These are phyloP conservation scores for Chrysosporium queenslandicum DNA, from an alignment of 2,329 filamentous ascomycete genomes.

Conservation along the genomic window DNA sequence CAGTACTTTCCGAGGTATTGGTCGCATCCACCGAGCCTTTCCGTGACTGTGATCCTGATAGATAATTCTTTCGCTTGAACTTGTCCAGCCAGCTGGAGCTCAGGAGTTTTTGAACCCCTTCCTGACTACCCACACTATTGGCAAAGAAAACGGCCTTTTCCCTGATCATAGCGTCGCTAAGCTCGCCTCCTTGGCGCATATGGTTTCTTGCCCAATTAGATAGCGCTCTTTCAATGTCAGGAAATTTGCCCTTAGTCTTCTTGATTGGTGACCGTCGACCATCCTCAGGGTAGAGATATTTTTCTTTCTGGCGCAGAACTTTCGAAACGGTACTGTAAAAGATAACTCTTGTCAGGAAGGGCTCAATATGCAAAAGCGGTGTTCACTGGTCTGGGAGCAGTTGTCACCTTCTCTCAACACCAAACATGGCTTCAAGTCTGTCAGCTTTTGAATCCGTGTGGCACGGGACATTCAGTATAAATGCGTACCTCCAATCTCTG, in stretches of 20 bases:
- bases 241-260: conserved; percentile 70
- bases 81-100: conserved; percentile 80
- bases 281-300: conserved; percentile 76
- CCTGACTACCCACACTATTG: conserved; percentile 58
- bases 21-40: conserved; percentile 44
- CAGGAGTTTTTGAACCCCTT: conserved; percentile 60
- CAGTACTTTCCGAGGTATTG: conserved; percentile 60
- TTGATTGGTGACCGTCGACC: conserved; percentile 70
- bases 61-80: conserved; percentile 81
- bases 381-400: conserved; percentile 9
- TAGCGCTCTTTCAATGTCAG: conserved; percentile 85
- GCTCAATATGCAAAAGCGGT: background rate
- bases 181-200: conserved; percentile 60
- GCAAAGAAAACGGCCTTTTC: conserved; percentile 78
- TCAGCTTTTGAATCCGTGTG: background rate
- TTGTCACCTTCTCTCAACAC: conserved; percentile 87
- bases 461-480: background rate
- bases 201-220: conserved; percentile 78
- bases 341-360: conserved; percentile 6
- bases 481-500: conserved; percentile 74
- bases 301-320: conserved; percentile 86
- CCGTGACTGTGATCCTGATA: conserved; percentile 45
- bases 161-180: conserved; percentile 72
- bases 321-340: conserved; percentile 86
- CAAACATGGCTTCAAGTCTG: conserved; percentile 59